A percentile compares a stretch with the other conserved stretches of the same genome.
phyloP scores from a whole-genome alignment of 805 yeast species.

The Sugiyamaella lignohabitans region DNA sequence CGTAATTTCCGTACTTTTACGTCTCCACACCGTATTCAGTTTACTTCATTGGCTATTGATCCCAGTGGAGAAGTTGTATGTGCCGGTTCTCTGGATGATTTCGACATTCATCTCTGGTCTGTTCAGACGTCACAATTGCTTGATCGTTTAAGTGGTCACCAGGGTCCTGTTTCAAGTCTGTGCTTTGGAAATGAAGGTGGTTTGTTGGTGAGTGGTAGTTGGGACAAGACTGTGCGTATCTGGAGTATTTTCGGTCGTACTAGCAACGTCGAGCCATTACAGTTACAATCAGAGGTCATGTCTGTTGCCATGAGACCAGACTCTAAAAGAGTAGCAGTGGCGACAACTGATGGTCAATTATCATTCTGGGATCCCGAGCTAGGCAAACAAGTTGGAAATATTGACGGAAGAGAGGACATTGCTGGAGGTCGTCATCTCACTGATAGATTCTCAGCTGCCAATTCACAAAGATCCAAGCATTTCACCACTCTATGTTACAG shows the following conservation, averaged over 20 bases:
- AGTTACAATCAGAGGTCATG: slow-evolving; percentile 75
- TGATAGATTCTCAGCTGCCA: slow-evolving; percentile 75
- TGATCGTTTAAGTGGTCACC: slow-evolving; percentile 87
- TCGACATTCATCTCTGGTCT: slow-evolving; percentile 92
- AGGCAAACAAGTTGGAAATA: slow-evolving; percentile 72
- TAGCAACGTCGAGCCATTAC: slow-evolving; percentile 85
- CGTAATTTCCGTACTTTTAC: slow-evolving; percentile 94
- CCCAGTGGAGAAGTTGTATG: slow-evolving; percentile 96
- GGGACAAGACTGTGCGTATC: slow-evolving; percentile 92
- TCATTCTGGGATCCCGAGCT: slow-evolving; percentile 75
- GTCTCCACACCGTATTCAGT: slow-evolving; percentile 81
- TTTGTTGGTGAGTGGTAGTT: slow-evolving; percentile 80
- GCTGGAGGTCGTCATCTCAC: slow-evolving; percentile 73
- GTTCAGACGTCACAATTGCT: slow-evolving; percentile 91
- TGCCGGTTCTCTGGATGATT: slow-evolving; percentile 87
- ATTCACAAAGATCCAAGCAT: slow-evolving; percentile 75
- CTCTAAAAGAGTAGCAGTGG: slow-evolving; percentile 81
- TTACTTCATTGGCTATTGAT: slow-evolving; percentile 85
- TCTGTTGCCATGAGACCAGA: slow-evolving; percentile 84
- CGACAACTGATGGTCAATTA: slow-evolving; percentile 84
- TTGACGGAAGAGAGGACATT: slow-evolving; percentile 86
- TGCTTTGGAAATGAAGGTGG: slow-evolving; percentile 70
- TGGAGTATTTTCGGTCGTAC: slow-evolving; percentile 90
- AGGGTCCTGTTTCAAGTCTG: slow-evolving; percentile 86
- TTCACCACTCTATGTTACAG: slow-evolving; percentile 79